These are phyloP conservation scores for Plectosphaerella plurivora DNA, from an alignment of 2,329 filamentous ascomycete genomes.

Conservation along the genomic window DNA sequence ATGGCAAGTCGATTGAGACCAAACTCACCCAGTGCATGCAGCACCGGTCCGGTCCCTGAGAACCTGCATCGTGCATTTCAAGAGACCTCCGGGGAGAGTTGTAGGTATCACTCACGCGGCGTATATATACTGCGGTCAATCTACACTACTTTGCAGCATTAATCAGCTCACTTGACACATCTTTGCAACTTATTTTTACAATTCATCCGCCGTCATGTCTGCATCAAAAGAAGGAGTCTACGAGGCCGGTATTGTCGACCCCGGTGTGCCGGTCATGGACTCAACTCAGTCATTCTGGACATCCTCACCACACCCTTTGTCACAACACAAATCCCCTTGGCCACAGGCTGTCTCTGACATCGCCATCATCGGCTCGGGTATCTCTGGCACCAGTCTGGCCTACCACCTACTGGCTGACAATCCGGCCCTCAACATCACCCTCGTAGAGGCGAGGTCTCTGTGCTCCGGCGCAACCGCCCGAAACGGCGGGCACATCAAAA, in stretches of 20 bases:
- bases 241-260: conserved; percentile 14
- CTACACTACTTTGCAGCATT: no score
- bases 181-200: no score
- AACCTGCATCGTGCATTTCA: no score
- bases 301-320: conserved; percentile 1
- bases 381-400: conserved; percentile 11
- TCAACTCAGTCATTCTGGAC: conserved; percentile 15
- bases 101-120: no score
- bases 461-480: conserved; percentile 5
- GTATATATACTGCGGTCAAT: neutral
- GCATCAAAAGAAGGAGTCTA: conserved; percentile 14
- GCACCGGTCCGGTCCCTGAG: no score
- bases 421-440: conserved; percentile 9
- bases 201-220: conserved; percentile 8
- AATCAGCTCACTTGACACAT: no score
- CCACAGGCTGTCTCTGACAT: conserved; percentile 8
- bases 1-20: no score
- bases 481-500: conserved; percentile 12
- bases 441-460: conserved; percentile 13
- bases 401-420: conserved; percentile 9
- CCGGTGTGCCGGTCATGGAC: conserved; percentile 11
- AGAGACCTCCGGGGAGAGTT: no score
- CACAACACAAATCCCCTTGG: conserved; percentile 12
- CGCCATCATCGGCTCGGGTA: conserved; percentile 16
- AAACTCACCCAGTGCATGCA: no score